Conservation (phyloP, 225 moss, liverwort and hornwort species). For the Physcomitrium patens region DNA sequence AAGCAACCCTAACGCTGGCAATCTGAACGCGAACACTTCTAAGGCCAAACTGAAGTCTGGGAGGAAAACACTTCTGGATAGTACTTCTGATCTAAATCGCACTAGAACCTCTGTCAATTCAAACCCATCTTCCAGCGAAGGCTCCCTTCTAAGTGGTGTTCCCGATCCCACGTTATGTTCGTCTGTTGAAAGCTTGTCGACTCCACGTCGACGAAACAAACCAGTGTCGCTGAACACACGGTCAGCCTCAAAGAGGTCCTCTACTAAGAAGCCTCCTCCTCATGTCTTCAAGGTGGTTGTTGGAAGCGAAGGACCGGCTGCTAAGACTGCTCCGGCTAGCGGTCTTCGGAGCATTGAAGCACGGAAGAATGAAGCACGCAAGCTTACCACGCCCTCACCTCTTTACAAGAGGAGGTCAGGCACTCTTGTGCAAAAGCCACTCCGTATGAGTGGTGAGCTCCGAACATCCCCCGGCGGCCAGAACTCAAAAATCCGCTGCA, state of each 20-base stretch:
- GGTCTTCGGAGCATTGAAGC: conserved; percentile 28
- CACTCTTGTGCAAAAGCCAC: conserved; percentile 29
- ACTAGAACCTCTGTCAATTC: conserved; percentile 22
- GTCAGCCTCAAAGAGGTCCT: conserved; percentile 27
- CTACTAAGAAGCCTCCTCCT: conserved; percentile 32
- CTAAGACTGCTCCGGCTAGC: conserved; percentile 17
- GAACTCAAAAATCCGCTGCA: conserved; percentile 28
- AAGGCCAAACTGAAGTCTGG: conserved; percentile 1
- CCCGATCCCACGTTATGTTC: conserved; percentile 30
- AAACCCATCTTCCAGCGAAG: conserved; percentile 16
- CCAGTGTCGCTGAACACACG: conserved; percentile 20
- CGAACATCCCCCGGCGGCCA: conserved; percentile 24
- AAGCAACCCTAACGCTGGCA: background rate
- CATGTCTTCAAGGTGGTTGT: conserved; percentile 45
- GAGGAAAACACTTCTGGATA: conserved; percentile 13
- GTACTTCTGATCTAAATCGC: background rate
- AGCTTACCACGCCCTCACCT: conserved; percentile 39
- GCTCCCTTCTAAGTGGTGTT: background rate
- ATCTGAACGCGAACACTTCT: background rate
- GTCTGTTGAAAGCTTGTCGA: conserved; percentile 38
- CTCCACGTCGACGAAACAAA: conserved; percentile 22
- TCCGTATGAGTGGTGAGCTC: conserved; percentile 25
- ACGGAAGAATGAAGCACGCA: conserved; percentile 28
- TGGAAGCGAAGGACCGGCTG: conserved; percentile 37
- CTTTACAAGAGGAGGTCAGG: conserved; percentile 39